Evolutionary conservation across 805 yeast genomes (phyloP).

Genomic region (Yueomyces sp.): DNA sequence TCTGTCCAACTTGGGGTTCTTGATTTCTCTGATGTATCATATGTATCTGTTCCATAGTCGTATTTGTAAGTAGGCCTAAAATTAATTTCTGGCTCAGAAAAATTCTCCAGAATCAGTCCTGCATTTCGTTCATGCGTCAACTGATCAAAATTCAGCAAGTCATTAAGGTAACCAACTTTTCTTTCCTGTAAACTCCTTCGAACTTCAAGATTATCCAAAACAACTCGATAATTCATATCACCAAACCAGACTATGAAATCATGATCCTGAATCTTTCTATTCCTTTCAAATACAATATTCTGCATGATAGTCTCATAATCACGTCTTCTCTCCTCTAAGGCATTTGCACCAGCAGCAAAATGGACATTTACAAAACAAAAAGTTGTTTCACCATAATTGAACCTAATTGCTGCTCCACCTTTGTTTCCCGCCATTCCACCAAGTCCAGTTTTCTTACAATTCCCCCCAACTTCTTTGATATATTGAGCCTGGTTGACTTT

Average conservation of each 20-base stretch:
- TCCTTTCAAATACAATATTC: conserved; percentile 69
- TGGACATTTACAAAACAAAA: conserved; percentile 85
- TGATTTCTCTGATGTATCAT: conserved; percentile 85
- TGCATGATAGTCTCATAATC: conserved; percentile 66
- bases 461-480: conserved; percentile 78
- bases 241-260: conserved; percentile 90
- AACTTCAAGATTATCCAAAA: conserved; percentile 58
- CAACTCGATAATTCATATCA: conserved; percentile 78
- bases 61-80: conserved; percentile 89
- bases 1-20: conserved; percentile 97
- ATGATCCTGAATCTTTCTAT: conserved; percentile 64
- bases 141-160: conserved; percentile 64
- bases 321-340: conserved; percentile 69
- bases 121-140: conserved; percentile 57
- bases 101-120: conserved; percentile 61
- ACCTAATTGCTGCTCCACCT: conserved; percentile 90
- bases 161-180: conserved; percentile 23
- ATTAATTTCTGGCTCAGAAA: conserved; percentile 59
- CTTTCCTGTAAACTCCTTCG: conserved; percentile 39
- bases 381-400: conserved; percentile 65
- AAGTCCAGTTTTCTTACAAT: conserved; percentile 83
- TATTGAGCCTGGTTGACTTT: conserved; percentile 31
- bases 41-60: conserved; percentile 67
- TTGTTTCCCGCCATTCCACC: conserved; percentile 97
- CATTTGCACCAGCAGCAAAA: conserved; percentile 81